Evolutionary conservation across 2,329 filamentous ascomycete genomes (phyloP), one percentile per base, ranked within the genome.

Genomic region (Colletotrichum liriopes): DNA sequence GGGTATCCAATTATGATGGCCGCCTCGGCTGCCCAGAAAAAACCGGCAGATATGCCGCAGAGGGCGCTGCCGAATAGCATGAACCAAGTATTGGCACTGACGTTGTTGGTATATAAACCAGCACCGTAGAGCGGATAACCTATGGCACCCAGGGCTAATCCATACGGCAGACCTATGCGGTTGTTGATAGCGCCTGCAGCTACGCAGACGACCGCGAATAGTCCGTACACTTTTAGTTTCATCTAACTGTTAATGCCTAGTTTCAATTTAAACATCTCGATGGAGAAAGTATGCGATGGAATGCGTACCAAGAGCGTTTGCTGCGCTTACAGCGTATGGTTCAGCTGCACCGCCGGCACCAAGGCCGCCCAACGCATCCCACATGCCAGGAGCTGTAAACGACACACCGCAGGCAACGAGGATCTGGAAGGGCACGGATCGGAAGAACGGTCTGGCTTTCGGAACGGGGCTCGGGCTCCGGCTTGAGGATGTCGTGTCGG

Each of bases 21-120:
- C 0, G 80, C 81, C 54, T 83, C 81, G 0, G 81, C 76, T 0
- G 80, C 79, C 81, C 81, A 83, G 23, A 82, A 76, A 1, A 81
- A 77, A 0, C 79, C 79, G 0, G 82, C 82, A 0, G 82, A 82
- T 12, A 83, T 68, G 18, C 84, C 84, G 62, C 84, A 86, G n/a
- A 80, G 79, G 0, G 88, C 89, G 12, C 88, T 89, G 2, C 90
- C 91, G 41, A 93, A 82, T 8, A 92, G 83, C 18, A 92, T 86
- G 47, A 92, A 86, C 91, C 91, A 93, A 67, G 88, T 86, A 2
- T 83, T 88, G 56, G 56, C 65, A 43, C 47, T 67, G 14, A 62
- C 49, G 16, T 67, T 62, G 35, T 67, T 67, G 14, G 56, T 62
- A 47, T 67, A 62, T 35, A 67, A 52, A 18, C 65, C 56, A n/a